phyloP scores from a whole-genome alignment of 2,329 filamentous ascomycete genomes.

The Penicillium sp. region DNA sequence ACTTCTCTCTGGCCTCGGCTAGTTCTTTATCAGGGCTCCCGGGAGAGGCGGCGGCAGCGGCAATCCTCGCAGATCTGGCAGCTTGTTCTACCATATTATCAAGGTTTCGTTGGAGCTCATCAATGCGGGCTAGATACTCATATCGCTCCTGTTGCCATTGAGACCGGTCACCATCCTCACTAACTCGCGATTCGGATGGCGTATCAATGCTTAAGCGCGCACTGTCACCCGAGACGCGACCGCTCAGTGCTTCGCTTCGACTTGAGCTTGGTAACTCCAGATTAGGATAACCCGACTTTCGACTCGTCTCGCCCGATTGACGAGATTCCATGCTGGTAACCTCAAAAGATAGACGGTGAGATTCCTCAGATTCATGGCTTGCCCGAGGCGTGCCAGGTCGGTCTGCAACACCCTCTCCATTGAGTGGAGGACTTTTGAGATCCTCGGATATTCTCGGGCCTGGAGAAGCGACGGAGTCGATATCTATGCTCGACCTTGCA shows the following conservation, averaged over 20 bases:
- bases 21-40: slow-evolving; percentile 71
- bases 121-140: slow-evolving; percentile 78
- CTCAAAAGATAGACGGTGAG: slow-evolving; percentile 25
- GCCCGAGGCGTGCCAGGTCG: slow-evolving; percentile 14
- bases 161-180: slow-evolving; percentile 46
- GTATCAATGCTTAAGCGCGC: slow-evolving; percentile 13
- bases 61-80: slow-evolving; percentile 66
- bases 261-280: slow-evolving; percentile 8
- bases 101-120: slow-evolving; percentile 84
- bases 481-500: slow-evolving; percentile 34
- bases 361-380: slow-evolving; percentile 26
- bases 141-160: slow-evolving; percentile 77
- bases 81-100: slow-evolving; percentile 80
- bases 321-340: slow-evolving; percentile 10
- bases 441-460: slow-evolving; percentile 21
- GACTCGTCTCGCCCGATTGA: neutral
- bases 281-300: slow-evolving; percentile 4
- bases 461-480: slow-evolving; percentile 21
- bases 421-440: slow-evolving; percentile 7
- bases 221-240: slow-evolving; percentile 13
- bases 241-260: neutral
- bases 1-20: slow-evolving; percentile 83
- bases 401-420: slow-evolving; percentile 8
- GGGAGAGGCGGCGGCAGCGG: slow-evolving; percentile 54
- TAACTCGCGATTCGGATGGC: slow-evolving; percentile 12